Evolutionary conservation across 805 yeast genomes (phyloP), one percentile per base, ranked within the genome.

Genomic region (Candida namnaoensis): DNA sequence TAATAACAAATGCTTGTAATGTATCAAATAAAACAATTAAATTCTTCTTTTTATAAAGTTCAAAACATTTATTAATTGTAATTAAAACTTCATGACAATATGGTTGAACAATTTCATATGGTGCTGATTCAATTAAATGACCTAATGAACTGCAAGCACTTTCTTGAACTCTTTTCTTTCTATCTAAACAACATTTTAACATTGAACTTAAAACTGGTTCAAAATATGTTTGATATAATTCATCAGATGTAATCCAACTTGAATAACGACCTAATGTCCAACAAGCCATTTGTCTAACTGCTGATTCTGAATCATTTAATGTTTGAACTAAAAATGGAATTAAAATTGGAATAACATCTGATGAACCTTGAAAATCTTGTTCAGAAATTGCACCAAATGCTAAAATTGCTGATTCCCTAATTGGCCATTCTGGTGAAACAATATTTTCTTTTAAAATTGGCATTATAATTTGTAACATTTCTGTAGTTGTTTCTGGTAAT

Each of bases 351-450:
- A 93, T 66, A 51, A 84, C 84, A 35, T 76, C 78, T 19, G 79
- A 62, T 5, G 88, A 80, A 40, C 75, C 71, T 42, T 82, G 86
- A 37, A 82, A 68, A 50, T 95, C 88, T 48, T 96, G 95, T 51
- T 83, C 90, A 33, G 95, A 86, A 54, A 91, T 80, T 27, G 98
- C 98, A 47, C 99, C 99, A 56, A 93, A 74, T 1, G 98, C 97
- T 38, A 93, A 68, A 26, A 93, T 90, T 2, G 96, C 80, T 6
- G 97, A 93, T 60, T 93, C 99, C 45, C 97, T 75, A 8, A 85
- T 76, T 24, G 85, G 87, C 99, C 99, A 93, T 45, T 82, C 76
- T 4, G 69, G 64, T 4, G 88, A 74, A 8, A 73, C 72, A 41
- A 93, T 77, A 41, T 80, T 76, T 37, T 77, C 79, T 59, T 85